phyloP scores from a whole-genome alignment of 1,139 yeast genomes.

The Geotrichum australiense region DNA sequence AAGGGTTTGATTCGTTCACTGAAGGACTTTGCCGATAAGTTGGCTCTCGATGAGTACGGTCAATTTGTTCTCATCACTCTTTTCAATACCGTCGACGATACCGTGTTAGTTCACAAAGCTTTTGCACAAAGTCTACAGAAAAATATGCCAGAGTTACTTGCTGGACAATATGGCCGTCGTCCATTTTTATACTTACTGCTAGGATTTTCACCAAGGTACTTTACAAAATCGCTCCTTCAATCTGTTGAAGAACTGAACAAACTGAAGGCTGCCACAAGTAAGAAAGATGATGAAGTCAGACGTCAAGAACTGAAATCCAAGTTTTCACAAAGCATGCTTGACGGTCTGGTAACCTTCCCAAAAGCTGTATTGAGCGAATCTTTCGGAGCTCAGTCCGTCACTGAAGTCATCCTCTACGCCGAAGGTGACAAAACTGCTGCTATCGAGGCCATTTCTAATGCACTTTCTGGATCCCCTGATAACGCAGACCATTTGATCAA shows the following conservation, averaged over 20 bases:
- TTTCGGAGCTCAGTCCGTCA: conserved; percentile 74
- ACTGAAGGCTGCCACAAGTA: conserved; percentile 67
- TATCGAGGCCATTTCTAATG: conserved; percentile 52
- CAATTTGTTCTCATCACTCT: conserved; percentile 71
- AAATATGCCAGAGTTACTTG: conserved; percentile 50
- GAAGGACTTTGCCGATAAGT: conserved; percentile 63
- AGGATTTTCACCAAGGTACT: conserved; percentile 71
- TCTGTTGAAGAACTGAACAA: conserved; percentile 56
- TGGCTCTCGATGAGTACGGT: conserved; percentile 82
- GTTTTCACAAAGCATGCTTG: conserved; percentile 61
- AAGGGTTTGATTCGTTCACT: conserved; percentile 65
- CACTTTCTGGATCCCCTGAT: conserved; percentile 38
- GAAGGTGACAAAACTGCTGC: conserved; percentile 46
- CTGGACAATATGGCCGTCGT: conserved; percentile 77
- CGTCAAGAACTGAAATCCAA: conserved; percentile 58
- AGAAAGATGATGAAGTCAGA: conserved; percentile 76
- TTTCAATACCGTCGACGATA: conserved; percentile 88
- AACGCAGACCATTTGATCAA: conserved; percentile 56
- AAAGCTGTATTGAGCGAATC: conserved; percentile 54
- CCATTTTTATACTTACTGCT: conserved; percentile 71
- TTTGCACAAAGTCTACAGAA: conserved; percentile 55
- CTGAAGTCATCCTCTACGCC: conserved; percentile 63
- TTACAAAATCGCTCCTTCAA: conserved; percentile 61
- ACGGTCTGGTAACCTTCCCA: conserved; percentile 45
- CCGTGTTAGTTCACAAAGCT: conserved; percentile 71